These are phyloP conservation scores for Ganoderma meredithae DNA, from an alignment of 1,284 basidiomycete species.

Conservation along the genomic window DNA sequence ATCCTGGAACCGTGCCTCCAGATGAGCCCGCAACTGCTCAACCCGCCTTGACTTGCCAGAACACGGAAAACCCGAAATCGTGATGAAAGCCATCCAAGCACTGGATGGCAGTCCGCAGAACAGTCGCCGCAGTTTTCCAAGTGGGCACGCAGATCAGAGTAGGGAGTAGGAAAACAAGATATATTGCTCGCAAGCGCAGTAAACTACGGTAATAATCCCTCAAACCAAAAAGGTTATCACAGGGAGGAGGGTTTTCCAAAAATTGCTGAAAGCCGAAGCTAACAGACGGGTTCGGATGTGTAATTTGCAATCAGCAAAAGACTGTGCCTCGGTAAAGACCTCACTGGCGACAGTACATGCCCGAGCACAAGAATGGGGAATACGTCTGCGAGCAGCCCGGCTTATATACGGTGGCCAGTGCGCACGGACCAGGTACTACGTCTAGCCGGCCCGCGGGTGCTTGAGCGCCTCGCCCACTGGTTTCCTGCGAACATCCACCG, in stretches of 20 bases:
- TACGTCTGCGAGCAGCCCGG: not conserved
- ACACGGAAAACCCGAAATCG: conserved; percentile 89
- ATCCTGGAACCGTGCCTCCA: conserved; percentile 64
- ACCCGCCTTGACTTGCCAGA: conserved; percentile 88
- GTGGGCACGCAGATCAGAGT: conserved; percentile 5
- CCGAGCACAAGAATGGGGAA: conserved; percentile 84
- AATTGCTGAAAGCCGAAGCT: conserved; percentile 47
- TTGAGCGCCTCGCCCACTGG: not conserved
- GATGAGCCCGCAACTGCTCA: conserved; percentile 65
- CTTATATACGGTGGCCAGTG: conserved; percentile 29
- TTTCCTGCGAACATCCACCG: not conserved
- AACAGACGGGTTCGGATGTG: conserved; percentile 48
- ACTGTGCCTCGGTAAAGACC: conserved; percentile 84
- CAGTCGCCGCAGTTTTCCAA: not conserved
- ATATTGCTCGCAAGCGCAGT: conserved; percentile 19
- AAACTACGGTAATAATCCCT: conserved; percentile 24
- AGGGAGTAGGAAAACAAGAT: conserved; percentile 23
- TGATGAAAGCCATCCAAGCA: conserved; percentile 86
- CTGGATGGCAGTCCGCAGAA: too few relatives aligned
- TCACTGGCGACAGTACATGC: conserved; percentile 90
- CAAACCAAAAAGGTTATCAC: conserved; percentile 27
- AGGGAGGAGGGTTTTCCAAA: conserved; percentile 40
- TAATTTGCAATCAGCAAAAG: conserved; percentile 95
- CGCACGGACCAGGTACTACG: conserved; percentile 30
- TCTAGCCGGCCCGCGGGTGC: conserved; percentile 23